phyloP scores from a whole-genome alignment of 352 stramenopile genomes.

The Pythium scleroteichum region DNA sequence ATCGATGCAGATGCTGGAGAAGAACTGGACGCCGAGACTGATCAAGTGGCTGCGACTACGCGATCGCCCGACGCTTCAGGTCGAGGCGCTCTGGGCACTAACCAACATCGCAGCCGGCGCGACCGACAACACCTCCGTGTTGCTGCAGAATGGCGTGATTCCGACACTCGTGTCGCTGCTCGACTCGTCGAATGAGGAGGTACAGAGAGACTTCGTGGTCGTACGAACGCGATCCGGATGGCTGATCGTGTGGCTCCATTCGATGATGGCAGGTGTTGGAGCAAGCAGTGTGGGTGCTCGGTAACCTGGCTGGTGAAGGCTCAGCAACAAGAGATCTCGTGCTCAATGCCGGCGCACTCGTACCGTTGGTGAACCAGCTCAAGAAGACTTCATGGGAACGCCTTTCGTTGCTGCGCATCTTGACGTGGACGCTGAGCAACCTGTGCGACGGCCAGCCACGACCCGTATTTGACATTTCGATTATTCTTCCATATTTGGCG shows the following conservation, averaged over 20 bases:
- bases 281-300: slow-evolving; percentile 93
- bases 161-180: slow-evolving; percentile 90
- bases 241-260: no score
- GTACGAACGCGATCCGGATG: no score
- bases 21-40: slow-evolving; percentile 85
- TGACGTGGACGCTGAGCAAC: slow-evolving; percentile 93
- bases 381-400: slow-evolving; percentile 86
- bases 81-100: slow-evolving; percentile 94
- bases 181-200: slow-evolving; percentile 90
- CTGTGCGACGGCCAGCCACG: slow-evolving; percentile 91
- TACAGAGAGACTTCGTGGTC: slow-evolving; percentile 23
- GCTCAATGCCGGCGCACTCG: slow-evolving; percentile 79
- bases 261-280: slow-evolving; percentile 83
- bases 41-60: slow-evolving; percentile 84
- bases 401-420: slow-evolving; percentile 87
- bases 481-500: slow-evolving; percentile 83
- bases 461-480: slow-evolving; percentile 87
- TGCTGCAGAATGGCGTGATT: slow-evolving; percentile 92
- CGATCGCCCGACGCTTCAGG: slow-evolving; percentile 83
- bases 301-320: slow-evolving; percentile 91
- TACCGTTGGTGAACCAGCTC: slow-evolving; percentile 86
- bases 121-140: slow-evolving; percentile 90
- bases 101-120: slow-evolving; percentile 94
- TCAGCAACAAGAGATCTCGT: slow-evolving; percentile 87
- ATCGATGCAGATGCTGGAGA: slow-evolving; percentile 75